Base-by-base conservation (phyloP, 805 yeast species). In the Metschnikowia dekortorum region DNA sequence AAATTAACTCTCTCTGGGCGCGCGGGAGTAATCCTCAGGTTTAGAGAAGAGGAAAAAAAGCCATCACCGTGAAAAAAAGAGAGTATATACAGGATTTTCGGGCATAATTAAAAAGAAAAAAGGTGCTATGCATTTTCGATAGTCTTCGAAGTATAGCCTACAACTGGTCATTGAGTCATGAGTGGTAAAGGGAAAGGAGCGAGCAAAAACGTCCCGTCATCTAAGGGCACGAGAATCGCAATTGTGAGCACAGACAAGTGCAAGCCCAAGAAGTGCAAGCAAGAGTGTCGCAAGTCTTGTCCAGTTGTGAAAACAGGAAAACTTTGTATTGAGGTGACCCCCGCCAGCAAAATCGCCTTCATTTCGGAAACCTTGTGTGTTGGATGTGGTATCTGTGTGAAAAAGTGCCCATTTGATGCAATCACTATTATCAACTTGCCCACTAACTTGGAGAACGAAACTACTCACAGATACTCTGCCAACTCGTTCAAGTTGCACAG, bases 371-470 rank as follows among this genome's bases (percentile, higher is more conserved):
- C 76, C 37, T 76, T 94, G 66, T 94, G 99, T 80, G 92, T 94
- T 62, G 99, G 99, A 68, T 94, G 99, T 79, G 99, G 99, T 90
- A 94, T 94, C 61, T 94, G 99, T 81, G 96, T 91, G 47, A 94
- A 94, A 72, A 94, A 90, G 69, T 94, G 99, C 74, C 99, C 99
- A 31, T 94, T 94, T 66, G 96, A 92, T 64, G 99, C 99, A 56
- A 91, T 94, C 64, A 87, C 82, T 65, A 94, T 94, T 67, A 94
- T 94, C 76, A 94, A 94, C 67, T 78, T 94, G 68, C 99, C 99
- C 57, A 92, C 98, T 14, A 91, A 94, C 69, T 79, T 94, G 67
- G 98, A 92, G 48, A 74, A 78, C 44, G 92, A 94, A 69, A 95
- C 91, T 50, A 90, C 98, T 36, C 98, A 94, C 71, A 84, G 99